Evolutionary conservation across 2,329 filamentous ascomycete species (phyloP).

Genomic region (Verticillium isaacii): DNA sequence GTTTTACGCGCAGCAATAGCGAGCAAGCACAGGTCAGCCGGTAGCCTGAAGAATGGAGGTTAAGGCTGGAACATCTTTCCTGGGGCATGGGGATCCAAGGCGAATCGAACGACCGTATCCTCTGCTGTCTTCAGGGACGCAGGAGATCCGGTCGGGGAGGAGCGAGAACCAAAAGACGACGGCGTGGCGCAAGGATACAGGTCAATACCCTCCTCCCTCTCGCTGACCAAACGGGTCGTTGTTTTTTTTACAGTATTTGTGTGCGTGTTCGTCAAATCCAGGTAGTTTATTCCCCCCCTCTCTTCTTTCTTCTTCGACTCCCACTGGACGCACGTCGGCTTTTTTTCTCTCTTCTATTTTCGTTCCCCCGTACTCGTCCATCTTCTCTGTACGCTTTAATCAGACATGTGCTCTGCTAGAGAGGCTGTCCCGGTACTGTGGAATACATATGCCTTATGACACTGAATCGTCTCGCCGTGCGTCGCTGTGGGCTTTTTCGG

Average conservation of each 20-base stretch:
- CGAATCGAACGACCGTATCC: neutral
- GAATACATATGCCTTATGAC: neutral
- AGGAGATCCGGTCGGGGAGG: neutral
- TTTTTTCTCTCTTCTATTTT: neutral
- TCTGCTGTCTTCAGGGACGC: neutral
- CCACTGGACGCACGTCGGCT: neutral
- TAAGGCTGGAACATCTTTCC: neutral
- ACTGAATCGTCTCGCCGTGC: neutral
- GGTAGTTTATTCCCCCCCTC: neutral
- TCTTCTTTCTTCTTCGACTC: neutral
- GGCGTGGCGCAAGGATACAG: conserved; percentile 1
- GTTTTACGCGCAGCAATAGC: neutral
- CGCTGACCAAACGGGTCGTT: neutral
- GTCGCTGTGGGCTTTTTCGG: neutral
- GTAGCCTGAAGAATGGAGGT: neutral
- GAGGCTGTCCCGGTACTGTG: neutral
- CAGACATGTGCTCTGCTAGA: conserved; percentile 15
- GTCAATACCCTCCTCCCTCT: conserved; percentile 1
- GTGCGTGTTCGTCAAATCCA: neutral
- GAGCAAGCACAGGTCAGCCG: neutral
- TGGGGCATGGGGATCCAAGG: neutral
- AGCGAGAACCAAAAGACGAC: neutral
- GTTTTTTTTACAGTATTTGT: conserved; percentile 1
- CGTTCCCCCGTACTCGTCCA: conserved; percentile 7
- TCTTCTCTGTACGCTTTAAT: conserved; percentile 34